Evolutionary conservation across 108 stramenopile genomes (phyloP), one percentile per base, ranked within the genome.

Genomic region (Seminavis robusta): DNA sequence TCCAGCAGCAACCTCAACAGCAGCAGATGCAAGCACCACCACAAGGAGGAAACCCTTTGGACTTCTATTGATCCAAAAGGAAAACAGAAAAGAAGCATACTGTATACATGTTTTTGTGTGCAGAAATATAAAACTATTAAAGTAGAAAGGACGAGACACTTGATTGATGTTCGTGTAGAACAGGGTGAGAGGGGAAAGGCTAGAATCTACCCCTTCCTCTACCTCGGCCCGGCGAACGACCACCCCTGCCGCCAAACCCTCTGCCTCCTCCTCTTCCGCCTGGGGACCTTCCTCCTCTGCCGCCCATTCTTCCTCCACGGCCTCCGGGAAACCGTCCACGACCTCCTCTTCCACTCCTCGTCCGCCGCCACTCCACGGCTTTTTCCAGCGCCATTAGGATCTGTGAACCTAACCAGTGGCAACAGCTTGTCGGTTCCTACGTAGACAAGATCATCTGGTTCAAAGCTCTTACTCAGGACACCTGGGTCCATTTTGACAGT

Each of bases 401-500:
- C 83, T 25, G 98, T 98, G 58, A 98, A 98, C 37, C 98, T 71
- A 15, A 76, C 41, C 25, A 98, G 40, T 20, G 96, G 96, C 36
- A 98, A 66, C 52, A 97, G 65, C 55, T 97, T 98, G 52, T 97
- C 94, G 26, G 95, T 81, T 27, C 94, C 93, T 63, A 98, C 74
- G 56, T 76, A 98, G 7, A 98, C 67, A 36, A 83, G 53, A 79
- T 97, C 96, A 8, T 94, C 89, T 29, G 62, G 70, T 72, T 95
- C 78, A 73, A 94, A 97, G 44, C 92, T 93, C 51, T 83, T 86
- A 24, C 89, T 87, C 49, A 80, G 63, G 10, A 97, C 81, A 30
- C 98, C 98, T 1, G 91, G 72, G 67, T 98, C 98, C 72, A 94
- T 92, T 62, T 98, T 98, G 52, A 98, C 69, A 8, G 96, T 97